phyloP scores from a whole-genome alignment of 805 yeast species.

The Kodamaea restingae region DNA sequence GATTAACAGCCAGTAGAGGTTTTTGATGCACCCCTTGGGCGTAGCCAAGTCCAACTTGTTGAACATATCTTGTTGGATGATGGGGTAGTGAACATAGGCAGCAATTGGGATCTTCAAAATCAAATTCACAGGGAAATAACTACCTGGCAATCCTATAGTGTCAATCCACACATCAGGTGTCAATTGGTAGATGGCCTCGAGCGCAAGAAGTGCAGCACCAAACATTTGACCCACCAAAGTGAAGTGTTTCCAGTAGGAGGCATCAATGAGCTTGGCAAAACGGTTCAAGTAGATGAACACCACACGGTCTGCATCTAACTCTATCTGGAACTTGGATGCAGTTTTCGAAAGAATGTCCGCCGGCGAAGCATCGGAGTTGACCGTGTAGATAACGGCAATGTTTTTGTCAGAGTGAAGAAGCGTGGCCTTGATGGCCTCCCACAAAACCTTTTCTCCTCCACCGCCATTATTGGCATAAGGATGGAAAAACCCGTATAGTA shows the following conservation, averaged over 20 bases:
- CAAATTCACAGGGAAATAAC: conserved; percentile 61
- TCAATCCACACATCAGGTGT: conserved; percentile 91
- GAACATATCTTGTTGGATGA: conserved; percentile 85
- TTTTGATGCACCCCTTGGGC: conserved; percentile 35
- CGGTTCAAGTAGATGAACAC: conserved; percentile 57
- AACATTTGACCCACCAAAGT: conserved; percentile 86
- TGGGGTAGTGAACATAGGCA: conserved; percentile 93
- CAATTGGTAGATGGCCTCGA: conserved; percentile 64
- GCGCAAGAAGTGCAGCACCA: conserved; percentile 66
- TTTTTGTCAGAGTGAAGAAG: conserved; percentile 45
- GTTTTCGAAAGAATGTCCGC: conserved; percentile 50
- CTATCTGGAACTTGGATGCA: conserved; percentile 50
- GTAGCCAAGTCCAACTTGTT: conserved; percentile 43
- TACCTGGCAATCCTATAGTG: conserved; percentile 90
- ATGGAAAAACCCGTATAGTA: conserved; percentile 83
- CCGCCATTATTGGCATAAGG: conserved; percentile 97
- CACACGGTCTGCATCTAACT: conserved; percentile 47
- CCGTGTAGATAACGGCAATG: conserved; percentile 70
- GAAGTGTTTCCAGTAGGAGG: conserved; percentile 67
- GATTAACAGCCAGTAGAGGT: conserved; percentile 68
- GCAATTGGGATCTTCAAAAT: conserved; percentile 68
- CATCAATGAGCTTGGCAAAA: conserved; percentile 59
- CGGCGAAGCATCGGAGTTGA: conserved; percentile 51
- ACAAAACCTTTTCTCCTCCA: conserved; percentile 94
- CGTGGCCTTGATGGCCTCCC: conserved; percentile 86